Evolutionary conservation across 179 eudicot species (phyloP), one percentile per base, ranked within the genome.

Genomic region (Beta lomatogona): DNA sequence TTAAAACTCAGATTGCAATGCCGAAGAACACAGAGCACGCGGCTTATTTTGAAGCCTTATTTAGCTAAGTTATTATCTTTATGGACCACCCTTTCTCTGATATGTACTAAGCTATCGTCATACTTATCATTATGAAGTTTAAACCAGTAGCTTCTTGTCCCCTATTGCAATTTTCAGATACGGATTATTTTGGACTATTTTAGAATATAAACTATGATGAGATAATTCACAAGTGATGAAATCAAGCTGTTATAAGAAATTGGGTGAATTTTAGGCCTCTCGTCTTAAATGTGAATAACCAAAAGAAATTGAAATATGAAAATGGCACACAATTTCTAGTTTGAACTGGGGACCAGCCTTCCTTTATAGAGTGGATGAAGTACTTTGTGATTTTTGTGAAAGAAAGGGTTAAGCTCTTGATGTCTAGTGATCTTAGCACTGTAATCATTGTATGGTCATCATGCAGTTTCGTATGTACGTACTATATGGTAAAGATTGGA

Each of bases 11-110:
- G 77, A 80, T 80, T 71, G 18, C 73, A 71, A 66, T 65, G 75
- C 53, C 55, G 55, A 81, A 69, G 83, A 70, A 71, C 13, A 31
- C 77, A 69, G 78, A 44, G 79, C 85, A 83, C 82, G 83, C 86
- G 80, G 76, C 73, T 70, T 53, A 48, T 57, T 66, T 57, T 8
- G 55, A 71, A 54, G 60, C 84, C 67, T 14, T 65, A 81, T 73
- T 81, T 45, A 67, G 84, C 76, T 52, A 85, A 81, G 76, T 71
- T 60, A 57, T n/a, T 25, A 9, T 60, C 7, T 36, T 2, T 13
- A 77, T 77, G 84, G 84, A 84, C 86, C 86, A 81, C 77, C 50
- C 41, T 67, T 28, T 67, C 46, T 28, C 54, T 53, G 14, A 59
- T 71, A 18, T 52, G 52, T 21, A 22, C 31, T 70, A 63, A 73